Base-by-base conservation (phyloP, 768 basidiomycete species). In the Clitopilus hobsonii region DNA sequence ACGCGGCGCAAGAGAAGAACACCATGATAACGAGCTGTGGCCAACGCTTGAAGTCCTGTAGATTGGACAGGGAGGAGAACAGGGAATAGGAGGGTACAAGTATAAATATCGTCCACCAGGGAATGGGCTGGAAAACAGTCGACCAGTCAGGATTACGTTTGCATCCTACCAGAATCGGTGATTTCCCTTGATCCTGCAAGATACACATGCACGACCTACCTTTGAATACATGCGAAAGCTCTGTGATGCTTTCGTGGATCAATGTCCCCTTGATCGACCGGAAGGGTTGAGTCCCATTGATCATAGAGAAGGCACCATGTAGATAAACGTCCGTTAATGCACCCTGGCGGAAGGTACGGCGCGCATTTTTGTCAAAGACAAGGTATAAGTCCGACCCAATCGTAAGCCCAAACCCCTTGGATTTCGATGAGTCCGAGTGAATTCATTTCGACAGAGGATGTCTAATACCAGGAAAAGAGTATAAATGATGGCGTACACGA, bases 401-500 rank as follows among this genome's bases (percentile, higher is more conserved):
- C 20, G 87, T 88, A 54, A 93, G 71, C 47, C 91, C 89, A 64
- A 92, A 93, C 6, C 91, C 91, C 89, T 90, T n/a, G 56, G 3
- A 41, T 14, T 27, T 8, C 22, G 3, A 36, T 50, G 18, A 48
- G 49, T n/a, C 49, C 38, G 29, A 36, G 22, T 38, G 49, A 26
- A 52, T 10, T 53, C 24, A 26, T 36, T 18, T 38, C 18, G 29
- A 25, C 41, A 32, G 10, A 56, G 47, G 20, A 55, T 23, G 51
- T 54, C 6, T 59, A 78, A 56, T 63, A 87, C 88, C 62, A 93
- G 70, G 67, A 91, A 91, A 41, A 92, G 73, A 0, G 89, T 91
- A 63, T 92, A 93, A 38, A 93, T 91, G 56, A 91, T 86, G 13
- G 91, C 89, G 62, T 91, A 92, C 25, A 92, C 88, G 67, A 92